Conservation (phyloP, 371 early-diverging fungal genomes). For the Capillidium heterosporum region DNA sequence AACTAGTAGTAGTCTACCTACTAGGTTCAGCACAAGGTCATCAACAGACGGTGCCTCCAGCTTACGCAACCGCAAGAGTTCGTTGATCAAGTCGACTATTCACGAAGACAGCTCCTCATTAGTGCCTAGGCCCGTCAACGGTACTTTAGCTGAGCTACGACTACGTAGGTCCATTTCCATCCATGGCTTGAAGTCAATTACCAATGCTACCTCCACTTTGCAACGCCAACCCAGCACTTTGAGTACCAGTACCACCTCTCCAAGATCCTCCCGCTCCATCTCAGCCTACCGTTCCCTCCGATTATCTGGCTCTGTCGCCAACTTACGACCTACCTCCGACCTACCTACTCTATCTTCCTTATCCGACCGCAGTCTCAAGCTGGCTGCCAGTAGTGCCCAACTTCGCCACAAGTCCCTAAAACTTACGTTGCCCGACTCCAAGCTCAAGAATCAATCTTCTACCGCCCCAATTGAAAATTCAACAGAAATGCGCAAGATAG, state of each 20-base stretch:
- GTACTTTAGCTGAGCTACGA: too few relatives aligned
- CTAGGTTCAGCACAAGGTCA: too few relatives aligned
- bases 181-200: too few relatives aligned
- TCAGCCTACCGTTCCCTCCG: neutral
- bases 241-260: neutral
- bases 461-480: too few relatives aligned
- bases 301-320: neutral
- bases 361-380: neutral
- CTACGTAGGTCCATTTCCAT: too few relatives aligned
- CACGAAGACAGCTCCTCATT: neutral
- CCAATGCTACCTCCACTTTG: too few relatives aligned
- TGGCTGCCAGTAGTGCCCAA: neutral
- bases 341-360: neutral
- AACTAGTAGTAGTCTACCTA: too few relatives aligned
- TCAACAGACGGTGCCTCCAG: too few relatives aligned
- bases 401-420: neutral
- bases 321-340: neutral
- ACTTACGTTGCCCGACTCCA: too few relatives aligned
- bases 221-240: neutral
- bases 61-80: neutral
- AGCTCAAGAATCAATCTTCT: too few relatives aligned
- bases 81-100: neutral
- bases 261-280: neutral
- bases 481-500: neutral
- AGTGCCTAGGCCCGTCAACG: too few relatives aligned